phyloP scores from a whole-genome alignment of 2,329 filamentous ascomycete genomes.

The Fusarium anthophilum region DNA sequence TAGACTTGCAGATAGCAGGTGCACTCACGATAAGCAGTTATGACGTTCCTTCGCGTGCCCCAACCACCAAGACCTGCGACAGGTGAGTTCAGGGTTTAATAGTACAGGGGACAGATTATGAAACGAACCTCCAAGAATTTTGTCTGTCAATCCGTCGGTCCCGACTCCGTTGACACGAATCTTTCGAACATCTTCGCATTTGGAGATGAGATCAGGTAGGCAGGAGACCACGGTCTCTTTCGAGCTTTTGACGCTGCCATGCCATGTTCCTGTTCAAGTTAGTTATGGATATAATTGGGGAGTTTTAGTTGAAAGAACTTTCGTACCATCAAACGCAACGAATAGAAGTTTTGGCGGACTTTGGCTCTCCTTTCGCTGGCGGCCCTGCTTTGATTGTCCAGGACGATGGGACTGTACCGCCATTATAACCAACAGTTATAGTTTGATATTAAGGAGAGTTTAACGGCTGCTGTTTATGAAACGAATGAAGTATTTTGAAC shows the following conservation, averaged over 20 bases:
- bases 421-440: background rate
- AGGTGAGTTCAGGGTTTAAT: too few relatives aligned
- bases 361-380: background rate
- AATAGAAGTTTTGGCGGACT: background rate
- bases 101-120: too few relatives aligned
- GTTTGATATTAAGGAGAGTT: background rate
- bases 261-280: background rate
- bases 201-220: background rate
- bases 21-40: background rate
- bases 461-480: fast-evolving
- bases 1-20: fast-evolving
- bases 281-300: background rate
- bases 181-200: fast-evolving
- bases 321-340: background rate
- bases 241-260: background rate
- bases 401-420: fast-evolving
- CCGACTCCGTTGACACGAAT: background rate
- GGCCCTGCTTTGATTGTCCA: background rate
- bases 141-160: background rate
- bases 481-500: fast-evolving
- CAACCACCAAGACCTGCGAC: background rate
- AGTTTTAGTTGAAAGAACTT: too few relatives aligned
- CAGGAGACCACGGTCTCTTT: background rate
- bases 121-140: background rate
- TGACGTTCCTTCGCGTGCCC: background rate